Conservation (phyloP, 257 asterid genomes). For the Penstemon newberryi region DNA sequence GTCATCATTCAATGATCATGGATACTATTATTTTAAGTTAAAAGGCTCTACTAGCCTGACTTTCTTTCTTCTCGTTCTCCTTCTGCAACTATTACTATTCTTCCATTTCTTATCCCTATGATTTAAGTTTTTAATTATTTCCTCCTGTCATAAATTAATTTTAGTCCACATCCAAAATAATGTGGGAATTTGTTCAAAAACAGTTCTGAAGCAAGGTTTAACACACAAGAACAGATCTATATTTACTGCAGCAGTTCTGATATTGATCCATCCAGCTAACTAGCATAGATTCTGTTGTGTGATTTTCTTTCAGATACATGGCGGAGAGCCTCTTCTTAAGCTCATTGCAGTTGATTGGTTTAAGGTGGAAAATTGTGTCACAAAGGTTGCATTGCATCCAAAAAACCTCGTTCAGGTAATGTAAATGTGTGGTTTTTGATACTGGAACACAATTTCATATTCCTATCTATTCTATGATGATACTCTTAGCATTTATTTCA, state of each 20-base stretch:
- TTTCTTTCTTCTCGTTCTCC: neutral
- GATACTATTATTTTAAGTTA: neutral
- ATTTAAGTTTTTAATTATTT: neutral
- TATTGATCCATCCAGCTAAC: constrained; percentile 13
- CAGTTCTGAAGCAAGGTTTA: neutral
- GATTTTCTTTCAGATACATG: constrained; percentile 64
- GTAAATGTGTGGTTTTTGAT: constrained; percentile 7
- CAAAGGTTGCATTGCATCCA: constrained; percentile 82
- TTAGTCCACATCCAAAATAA: neutral
- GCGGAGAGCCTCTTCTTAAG: constrained; percentile 92
- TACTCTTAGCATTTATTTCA: constrained; percentile 5
- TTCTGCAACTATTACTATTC: neutral
- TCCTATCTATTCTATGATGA: constrained; percentile 1
- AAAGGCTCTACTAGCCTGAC: neutral
- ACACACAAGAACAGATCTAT: constrained; percentile 1
- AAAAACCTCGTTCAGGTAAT: constrained; percentile 85
- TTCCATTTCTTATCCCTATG: neutral
- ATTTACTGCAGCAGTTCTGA: neutral
- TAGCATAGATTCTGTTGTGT: constrained; percentile 19
- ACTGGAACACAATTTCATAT: neutral
- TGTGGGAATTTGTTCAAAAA: neutral
- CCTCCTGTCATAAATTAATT: neutral
- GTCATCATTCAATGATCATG: too few relatives aligned
- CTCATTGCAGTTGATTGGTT: constrained; percentile 98
- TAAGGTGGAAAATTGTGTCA: constrained; percentile 62